Conservation (phyloP, 2,329 filamentous ascomycete genomes). For the Trichoderma sp. region DNA sequence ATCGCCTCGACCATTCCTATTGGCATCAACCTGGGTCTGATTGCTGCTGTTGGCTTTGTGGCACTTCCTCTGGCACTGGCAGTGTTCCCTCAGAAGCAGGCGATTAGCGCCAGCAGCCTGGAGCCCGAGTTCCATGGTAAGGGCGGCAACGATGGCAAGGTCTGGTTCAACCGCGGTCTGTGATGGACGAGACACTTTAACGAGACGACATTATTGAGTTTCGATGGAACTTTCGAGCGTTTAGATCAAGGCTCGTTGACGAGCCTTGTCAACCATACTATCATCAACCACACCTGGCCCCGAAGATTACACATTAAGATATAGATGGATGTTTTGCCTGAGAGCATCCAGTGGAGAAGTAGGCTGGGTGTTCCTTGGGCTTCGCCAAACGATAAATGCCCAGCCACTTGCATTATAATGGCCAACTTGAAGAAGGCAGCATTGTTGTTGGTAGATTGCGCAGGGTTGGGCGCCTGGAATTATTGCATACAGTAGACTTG, state of each 20-base stretch:
- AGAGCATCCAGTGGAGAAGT: background rate
- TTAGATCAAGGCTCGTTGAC: background rate
- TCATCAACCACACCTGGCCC: background rate
- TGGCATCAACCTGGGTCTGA: conserved; percentile 83
- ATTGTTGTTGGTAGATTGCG: background rate
- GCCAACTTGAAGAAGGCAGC: background rate
- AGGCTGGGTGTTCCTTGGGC: background rate
- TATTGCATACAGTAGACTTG: background rate
- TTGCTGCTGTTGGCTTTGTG: conserved; percentile 81
- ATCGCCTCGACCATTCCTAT: conserved; percentile 55
- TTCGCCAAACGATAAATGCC: background rate
- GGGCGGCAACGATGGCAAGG: conserved; percentile 74
- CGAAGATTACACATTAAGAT: background rate
- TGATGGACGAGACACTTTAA: conserved; percentile 40
- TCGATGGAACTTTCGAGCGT: background rate
- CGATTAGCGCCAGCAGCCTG: conserved; percentile 68
- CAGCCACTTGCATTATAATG: background rate
- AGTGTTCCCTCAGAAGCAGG: conserved; percentile 89
- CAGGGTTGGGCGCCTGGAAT: background rate
- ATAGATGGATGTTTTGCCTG: background rate
- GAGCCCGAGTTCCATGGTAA: conserved; percentile 84
- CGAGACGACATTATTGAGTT: background rate
- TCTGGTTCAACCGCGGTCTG: conserved; percentile 97
- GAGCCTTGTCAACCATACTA: background rate
- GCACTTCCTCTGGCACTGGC: conserved; percentile 86